These are phyloP conservation scores for Citrus inodora DNA, from an alignment of 345 rosid species.

Conservation along the genomic window DNA sequence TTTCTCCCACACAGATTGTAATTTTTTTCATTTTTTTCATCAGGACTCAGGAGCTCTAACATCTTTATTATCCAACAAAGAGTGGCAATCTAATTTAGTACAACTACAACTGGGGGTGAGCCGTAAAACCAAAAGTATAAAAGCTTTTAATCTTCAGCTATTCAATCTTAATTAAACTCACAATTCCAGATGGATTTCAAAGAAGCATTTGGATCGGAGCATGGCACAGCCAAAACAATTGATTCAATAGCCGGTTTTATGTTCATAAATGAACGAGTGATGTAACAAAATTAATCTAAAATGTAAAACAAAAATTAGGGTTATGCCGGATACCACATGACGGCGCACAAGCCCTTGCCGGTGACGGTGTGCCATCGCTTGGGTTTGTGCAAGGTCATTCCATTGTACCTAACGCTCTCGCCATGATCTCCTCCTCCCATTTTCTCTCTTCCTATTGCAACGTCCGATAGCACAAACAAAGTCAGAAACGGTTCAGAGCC, in stretches of 20 bases:
- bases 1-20: background rate
- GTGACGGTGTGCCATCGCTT: constrained; percentile 87
- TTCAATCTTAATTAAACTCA: background rate
- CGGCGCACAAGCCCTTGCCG: constrained; percentile 87
- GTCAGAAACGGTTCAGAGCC: no score
- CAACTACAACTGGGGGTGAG: background rate
- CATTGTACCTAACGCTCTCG: constrained; percentile 61
- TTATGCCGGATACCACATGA: constrained; percentile 59
- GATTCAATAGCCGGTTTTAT: background rate
- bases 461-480: no score
- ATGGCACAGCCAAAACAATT: background rate
- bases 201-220: background rate
- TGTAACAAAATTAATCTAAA: background rate
- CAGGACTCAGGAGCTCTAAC: background rate
- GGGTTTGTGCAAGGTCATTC: constrained; percentile 64
- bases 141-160: background rate
- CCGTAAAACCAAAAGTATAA: background rate
- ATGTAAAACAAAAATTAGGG: background rate
- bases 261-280: background rate
- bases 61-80: background rate
- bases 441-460: constrained; percentile 11
- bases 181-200: background rate
- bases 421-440: constrained; percentile 82
- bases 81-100: background rate
- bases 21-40: background rate